A percentile compares a stretch with the other conserved stretches of the same genome.
Evolutionary conservation across 768 basidiomycete species (phyloP).

Genomic region (Rhodosporidiobolus odoratus): DNA sequence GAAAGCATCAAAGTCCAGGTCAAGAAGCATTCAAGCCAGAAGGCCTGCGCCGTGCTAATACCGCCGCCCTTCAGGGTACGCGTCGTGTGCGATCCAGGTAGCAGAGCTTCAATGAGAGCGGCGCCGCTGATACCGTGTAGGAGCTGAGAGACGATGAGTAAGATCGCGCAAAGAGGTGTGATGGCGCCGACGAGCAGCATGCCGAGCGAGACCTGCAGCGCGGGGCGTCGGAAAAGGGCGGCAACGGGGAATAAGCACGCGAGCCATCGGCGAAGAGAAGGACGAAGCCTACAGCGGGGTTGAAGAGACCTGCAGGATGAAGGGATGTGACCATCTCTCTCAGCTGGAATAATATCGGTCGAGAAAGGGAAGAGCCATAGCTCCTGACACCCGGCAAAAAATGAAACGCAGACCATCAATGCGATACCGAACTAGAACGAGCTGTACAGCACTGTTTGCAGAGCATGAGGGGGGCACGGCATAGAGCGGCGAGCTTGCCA

Average conservation of each 20-base stretch:
- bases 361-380: not conserved
- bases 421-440: not conserved
- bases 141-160: conserved; percentile 33
- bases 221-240: not conserved
- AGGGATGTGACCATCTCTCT: not conserved
- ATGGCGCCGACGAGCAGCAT: conserved; percentile 34
- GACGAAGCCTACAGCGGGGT: not conserved
- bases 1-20: not conserved
- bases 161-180: conserved; percentile 15
- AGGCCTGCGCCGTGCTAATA: not conserved
- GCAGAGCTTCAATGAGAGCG: conserved; percentile 30
- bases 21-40: not conserved
- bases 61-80: not conserved
- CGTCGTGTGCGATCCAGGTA: conserved; percentile 14
- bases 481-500: too few species aligned
- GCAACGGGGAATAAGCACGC: not conserved
- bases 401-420: not conserved
- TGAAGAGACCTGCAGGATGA: not conserved
- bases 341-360: too few species aligned
- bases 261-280: not conserved
- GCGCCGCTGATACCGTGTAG: conserved; percentile 32
- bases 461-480: too few species aligned
- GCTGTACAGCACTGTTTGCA: not conserved
- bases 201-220: conserved; percentile 20
- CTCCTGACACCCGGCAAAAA: conserved; percentile 2